Base-by-base conservation (phyloP, 2,329 filamentous ascomycete species). In the Alternaria consortialis region DNA sequence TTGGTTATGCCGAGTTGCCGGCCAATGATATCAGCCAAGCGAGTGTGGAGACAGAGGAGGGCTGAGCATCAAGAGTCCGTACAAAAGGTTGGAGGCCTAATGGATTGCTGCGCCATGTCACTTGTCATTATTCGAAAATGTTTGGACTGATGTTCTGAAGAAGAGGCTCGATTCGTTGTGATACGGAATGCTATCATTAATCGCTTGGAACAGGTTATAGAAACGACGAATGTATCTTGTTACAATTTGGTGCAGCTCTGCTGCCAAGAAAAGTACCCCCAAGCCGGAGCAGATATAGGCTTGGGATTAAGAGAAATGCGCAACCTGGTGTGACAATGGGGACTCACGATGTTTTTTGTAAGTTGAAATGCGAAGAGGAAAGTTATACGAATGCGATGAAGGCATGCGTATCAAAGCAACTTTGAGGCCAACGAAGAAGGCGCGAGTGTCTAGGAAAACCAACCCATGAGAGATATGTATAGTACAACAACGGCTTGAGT, bases 1-100 rank as follows among this genome's bases (percentile, higher is more conserved):
- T n/a, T 27, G 56, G 20, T 20, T 20, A 23, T 67, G 56, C 58
- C 56, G 56, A 58, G 27, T 56, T 56, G 42, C 62, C 54, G 54
- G 29, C 52, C 42, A 53, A 60, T 62, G 53, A 67, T 23, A 56
- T 65, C 62, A 62, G 62, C 62, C 59, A 65, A 65, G 56, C 51
- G 29, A 37, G 32, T 5, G 46, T 37, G 46, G 46, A 50, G 46
- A 36, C 31, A 4, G 31, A 50, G 46, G 46, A 50, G 17, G 46
- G 46, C 46, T 37, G 46, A 50, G 46, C 20, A 37, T 23, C 20
- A 27, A 25, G 46, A n/a, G 39, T 46, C 23, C 20, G 27, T 34
- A 42, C 31, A 20, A 27, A 13, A 8, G 9, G 23, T 48, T 29
- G 52, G 46, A 29, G 25, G 37, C 44, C 46, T 50, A 27, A 50